Evolutionary conservation across 768 basidiomycete genomes (phyloP), one percentile per base, ranked within the genome.

Genomic region (Calocera viscosa): DNA sequence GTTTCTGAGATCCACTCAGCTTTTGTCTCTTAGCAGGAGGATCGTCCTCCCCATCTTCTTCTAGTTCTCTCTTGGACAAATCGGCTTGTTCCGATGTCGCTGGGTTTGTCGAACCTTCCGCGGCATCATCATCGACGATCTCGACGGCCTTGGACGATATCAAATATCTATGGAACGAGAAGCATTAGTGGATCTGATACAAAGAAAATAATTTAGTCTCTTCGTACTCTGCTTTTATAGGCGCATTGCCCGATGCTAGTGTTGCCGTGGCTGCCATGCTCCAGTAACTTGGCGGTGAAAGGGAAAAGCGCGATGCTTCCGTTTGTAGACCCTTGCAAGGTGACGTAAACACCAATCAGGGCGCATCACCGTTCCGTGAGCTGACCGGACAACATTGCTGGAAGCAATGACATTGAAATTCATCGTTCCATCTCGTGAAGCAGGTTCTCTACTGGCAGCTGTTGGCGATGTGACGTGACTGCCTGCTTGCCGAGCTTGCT

Each of bases 81-180:
- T 71, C 68, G 0, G 69, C 67, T 11, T 32, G 1, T n/a, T 72
- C 66, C 5, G 67, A 70, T 28, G 69, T 68, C 65, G 72, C 66
- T 72, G 76, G 72, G 5, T 77, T 79, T 0, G 81, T 82, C 16
- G 78, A 76, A 26, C 84, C 87, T 70, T 90, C 89, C 1, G 88
- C 87, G 17, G 82, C 81, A 70, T 84, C 84, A 69, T 86, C 85
- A 69, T 85, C 83, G 12, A 76, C 78, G 5, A 73, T 67, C 28
- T 75, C 66, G 24, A 71, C 70, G 11, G 71, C 49, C 14, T 69
- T 69, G 26, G 73, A 64, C 8, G 74, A 71, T 40, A 83, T 69
- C 1, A 83, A 73, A 69, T 76, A 82, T 66, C 49, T 43, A 16
- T n/a, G n/a, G n/a, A n/a, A n/a, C n/a, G 7, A 24, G 16, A 43